Conservation (phyloP, 2,329 filamentous ascomycete genomes). For the Beauveria bassiana region DNA sequence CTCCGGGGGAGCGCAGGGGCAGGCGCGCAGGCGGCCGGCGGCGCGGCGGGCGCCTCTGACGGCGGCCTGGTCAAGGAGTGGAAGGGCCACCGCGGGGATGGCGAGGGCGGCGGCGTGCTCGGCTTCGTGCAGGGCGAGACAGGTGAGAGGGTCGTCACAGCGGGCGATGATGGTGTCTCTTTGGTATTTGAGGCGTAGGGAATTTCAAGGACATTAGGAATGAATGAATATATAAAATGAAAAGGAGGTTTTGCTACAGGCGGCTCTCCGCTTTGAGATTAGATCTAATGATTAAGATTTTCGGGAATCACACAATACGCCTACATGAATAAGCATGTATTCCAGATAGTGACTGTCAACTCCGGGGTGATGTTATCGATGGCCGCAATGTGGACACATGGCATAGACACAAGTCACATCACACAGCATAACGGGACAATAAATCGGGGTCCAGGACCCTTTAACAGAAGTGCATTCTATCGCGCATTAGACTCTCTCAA, state of each 20-base stretch:
- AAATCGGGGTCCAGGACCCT: slow-evolving; percentile 9
- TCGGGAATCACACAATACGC: neutral
- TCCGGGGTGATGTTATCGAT: neutral
- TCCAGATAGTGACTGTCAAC: neutral
- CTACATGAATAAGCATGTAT: no score
- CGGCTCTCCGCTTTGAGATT: no score
- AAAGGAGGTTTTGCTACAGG: neutral
- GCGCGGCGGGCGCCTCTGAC: slow-evolving; percentile 32
- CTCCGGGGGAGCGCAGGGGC: slow-evolving; percentile 38
- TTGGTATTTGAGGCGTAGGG: slow-evolving; percentile 56
- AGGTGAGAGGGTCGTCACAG: slow-evolving; percentile 73
- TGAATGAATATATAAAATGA: neutral
- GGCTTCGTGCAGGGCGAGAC: slow-evolving; percentile 79
- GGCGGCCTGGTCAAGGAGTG: slow-evolving; percentile 74
- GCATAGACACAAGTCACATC: neutral
- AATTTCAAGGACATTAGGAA: neutral
- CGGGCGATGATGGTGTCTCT: slow-evolving; percentile 74
- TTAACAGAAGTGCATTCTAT: slow-evolving; percentile 10
- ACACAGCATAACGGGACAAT: neutral
- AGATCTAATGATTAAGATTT: neutral
- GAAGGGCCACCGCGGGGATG: slow-evolving; percentile 79
- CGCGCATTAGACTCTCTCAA: neutral
- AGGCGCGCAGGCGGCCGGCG: slow-evolving; percentile 19
- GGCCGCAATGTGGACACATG: neutral
- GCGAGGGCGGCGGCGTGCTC: slow-evolving; percentile 80